Conservation (phyloP, 495 filamentous ascomycete species). For the Podospora conica region DNA sequence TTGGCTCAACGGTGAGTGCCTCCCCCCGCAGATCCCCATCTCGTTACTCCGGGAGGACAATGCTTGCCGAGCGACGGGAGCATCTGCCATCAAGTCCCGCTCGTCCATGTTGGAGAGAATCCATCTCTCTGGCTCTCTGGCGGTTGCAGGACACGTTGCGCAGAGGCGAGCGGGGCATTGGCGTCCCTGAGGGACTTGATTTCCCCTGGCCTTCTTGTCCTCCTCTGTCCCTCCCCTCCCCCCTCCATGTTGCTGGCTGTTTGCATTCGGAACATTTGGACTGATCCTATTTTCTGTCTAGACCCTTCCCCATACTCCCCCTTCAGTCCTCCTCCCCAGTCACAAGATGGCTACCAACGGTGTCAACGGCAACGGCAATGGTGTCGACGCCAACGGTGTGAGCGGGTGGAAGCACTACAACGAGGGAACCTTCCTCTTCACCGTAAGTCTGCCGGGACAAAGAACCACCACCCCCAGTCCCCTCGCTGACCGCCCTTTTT, state of each 20-base stretch:
- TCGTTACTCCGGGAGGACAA: neutral
- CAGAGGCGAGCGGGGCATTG: neutral
- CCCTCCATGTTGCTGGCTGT: neutral
- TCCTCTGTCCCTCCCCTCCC: too few species aligned
- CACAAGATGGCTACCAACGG: constrained; percentile 59
- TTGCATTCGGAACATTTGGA: neutral
- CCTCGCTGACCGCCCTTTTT: constrained; percentile 17
- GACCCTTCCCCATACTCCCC: neutral
- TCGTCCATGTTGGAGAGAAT: neutral
- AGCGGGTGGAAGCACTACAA: constrained; percentile 46
- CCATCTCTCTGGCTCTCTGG: neutral
- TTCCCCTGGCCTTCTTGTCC: neutral
- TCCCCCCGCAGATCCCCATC: neutral
- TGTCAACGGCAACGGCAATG: constrained; percentile 21
- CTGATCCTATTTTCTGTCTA: neutral
- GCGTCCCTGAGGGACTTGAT: neutral
- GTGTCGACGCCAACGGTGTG: constrained; percentile 26
- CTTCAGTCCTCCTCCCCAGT: neutral
- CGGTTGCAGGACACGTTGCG: neutral
- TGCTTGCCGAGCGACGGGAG: neutral
- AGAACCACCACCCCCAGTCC: neutral
- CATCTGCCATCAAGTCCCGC: neutral
- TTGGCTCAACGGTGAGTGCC: constrained; percentile 6
- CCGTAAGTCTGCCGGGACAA: constrained; percentile 43
- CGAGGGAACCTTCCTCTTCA: constrained; percentile 89